phyloP scores from a whole-genome alignment of 768 basidiomycete species.

The Paxillus rubicundulus region DNA sequence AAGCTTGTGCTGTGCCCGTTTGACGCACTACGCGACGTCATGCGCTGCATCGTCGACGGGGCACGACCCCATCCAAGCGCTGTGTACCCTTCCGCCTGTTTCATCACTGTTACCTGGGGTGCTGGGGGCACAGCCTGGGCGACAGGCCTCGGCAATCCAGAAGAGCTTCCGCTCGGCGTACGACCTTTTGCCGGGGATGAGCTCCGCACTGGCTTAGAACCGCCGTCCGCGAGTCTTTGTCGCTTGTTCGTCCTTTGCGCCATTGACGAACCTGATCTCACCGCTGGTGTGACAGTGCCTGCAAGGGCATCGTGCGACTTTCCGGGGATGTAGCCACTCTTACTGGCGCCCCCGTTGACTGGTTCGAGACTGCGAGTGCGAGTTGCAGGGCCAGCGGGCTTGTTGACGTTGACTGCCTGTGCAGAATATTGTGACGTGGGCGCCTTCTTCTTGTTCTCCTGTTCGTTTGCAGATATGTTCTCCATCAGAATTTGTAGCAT shows the following conservation, averaged over 20 bases:
- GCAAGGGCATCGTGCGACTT: slow-evolving; percentile 26
- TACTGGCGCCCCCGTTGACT: slow-evolving; percentile 8
- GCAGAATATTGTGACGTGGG: slow-evolving; percentile 34
- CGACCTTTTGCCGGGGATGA: slow-evolving; percentile 30
- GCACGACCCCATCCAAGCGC: slow-evolving; percentile 35
- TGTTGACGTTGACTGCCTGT: slow-evolving; percentile 25
- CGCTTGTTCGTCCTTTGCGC: slow-evolving; percentile 59
- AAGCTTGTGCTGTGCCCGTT: slow-evolving; percentile 14
- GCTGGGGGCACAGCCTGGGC: not conserved
- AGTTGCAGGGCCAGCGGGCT: slow-evolving; percentile 15
- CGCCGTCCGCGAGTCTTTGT: slow-evolving; percentile 49
- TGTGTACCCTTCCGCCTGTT: slow-evolving; percentile 24
- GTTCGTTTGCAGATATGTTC: slow-evolving; percentile 64
- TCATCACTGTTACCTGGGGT: slow-evolving; percentile 25
- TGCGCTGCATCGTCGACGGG: slow-evolving; percentile 33
- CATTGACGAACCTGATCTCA: slow-evolving; percentile 44
- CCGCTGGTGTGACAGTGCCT: slow-evolving; percentile 57
- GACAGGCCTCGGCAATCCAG: slow-evolving; percentile 12
- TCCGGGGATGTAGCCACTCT: slow-evolving; percentile 28
- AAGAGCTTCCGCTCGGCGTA: slow-evolving; percentile 21
- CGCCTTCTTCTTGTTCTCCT: slow-evolving; percentile 72
- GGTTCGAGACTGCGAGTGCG: slow-evolving; percentile 31
- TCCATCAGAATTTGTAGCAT: slow-evolving; percentile 79
- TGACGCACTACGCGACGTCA: slow-evolving; percentile 20
- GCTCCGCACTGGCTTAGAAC: slow-evolving; percentile 16